Conservation (phyloP, 257 asterid species). For the Solanum bulbocastanum region DNA sequence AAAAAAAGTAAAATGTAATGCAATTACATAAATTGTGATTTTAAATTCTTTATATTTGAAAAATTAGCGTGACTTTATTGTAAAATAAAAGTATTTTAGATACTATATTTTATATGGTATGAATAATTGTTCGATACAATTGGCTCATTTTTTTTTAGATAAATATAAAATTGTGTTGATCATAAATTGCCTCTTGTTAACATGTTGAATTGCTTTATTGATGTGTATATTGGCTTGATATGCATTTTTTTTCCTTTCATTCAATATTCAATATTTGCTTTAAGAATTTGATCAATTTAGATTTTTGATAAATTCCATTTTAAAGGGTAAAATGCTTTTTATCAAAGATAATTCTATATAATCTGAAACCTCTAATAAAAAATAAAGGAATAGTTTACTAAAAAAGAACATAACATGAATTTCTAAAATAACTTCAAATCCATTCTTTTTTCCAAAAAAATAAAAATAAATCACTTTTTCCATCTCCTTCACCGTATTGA, state of each 20-base stretch:
- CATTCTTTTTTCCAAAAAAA: background rate
- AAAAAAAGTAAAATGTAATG: no score
- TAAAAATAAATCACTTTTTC: background rate
- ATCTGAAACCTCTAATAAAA: no score
- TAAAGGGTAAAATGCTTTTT: no score
- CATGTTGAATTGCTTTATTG: background rate
- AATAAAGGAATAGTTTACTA: no score
- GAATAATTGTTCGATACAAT: background rate
- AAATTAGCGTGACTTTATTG: background rate
- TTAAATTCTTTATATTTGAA: background rate
- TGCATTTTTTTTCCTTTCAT: no score
- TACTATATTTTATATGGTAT: background rate
- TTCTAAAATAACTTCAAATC: background rate
- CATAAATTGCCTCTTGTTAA: background rate
- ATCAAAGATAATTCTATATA: no score
- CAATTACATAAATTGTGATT: no score
- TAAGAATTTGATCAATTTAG: no score
- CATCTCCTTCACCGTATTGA: background rate
- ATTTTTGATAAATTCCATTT: background rate
- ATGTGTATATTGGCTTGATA: background rate
- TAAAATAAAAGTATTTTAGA: background rate
- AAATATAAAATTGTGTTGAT: background rate
- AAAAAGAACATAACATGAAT: background rate
- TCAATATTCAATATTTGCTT: no score
- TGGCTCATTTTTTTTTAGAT: background rate